Evolutionary conservation across 345 rosid genomes (phyloP).

Genomic region (Stellera chamaejasme): DNA sequence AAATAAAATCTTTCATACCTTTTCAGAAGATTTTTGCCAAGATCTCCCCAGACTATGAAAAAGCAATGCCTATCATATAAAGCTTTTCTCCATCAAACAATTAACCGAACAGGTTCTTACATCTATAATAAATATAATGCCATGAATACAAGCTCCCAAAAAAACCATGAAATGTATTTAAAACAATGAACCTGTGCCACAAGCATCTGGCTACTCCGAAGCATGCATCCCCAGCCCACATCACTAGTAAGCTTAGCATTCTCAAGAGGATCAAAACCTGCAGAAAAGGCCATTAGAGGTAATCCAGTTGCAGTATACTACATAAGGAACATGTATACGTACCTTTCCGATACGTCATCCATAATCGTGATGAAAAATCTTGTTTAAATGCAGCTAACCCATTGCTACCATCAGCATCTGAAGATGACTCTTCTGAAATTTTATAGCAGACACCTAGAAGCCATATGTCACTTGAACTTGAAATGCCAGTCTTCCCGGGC

Average conservation of each 20-base stretch:
- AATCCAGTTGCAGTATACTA: background rate
- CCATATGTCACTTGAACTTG: slow-evolving; percentile 68
- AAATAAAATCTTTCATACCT: slow-evolving; percentile 30
- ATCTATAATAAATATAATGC: background rate
- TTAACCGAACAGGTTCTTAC: slow-evolving; percentile 2
- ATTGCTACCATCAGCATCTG: slow-evolving; percentile 28
- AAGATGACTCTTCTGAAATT: slow-evolving; percentile 41
- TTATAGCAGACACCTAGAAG: slow-evolving; percentile 70
- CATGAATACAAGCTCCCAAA: background rate
- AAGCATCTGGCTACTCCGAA: slow-evolving; percentile 97
- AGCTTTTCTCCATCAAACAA: slow-evolving; percentile 1
- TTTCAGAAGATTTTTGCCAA: slow-evolving; percentile 57
- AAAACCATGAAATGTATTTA: background rate
- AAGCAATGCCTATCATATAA: slow-evolving; percentile 60
- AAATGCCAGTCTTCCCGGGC: slow-evolving; percentile 50
- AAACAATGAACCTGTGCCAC: slow-evolving; percentile 59
- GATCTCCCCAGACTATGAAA: slow-evolving; percentile 80
- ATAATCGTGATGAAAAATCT: slow-evolving; percentile 75
- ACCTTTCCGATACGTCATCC: slow-evolving; percentile 91
- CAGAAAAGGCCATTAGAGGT: slow-evolving; percentile 12
- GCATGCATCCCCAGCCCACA: slow-evolving; percentile 96
- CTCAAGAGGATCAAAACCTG: slow-evolving; percentile 76
- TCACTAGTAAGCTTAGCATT: slow-evolving; percentile 64
- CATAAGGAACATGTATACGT: slow-evolving; percentile 10
- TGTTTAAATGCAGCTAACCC: slow-evolving; percentile 48